phyloP scores from a whole-genome alignment of 2,329 filamentous ascomycete species.

The Didymella segeticola region DNA sequence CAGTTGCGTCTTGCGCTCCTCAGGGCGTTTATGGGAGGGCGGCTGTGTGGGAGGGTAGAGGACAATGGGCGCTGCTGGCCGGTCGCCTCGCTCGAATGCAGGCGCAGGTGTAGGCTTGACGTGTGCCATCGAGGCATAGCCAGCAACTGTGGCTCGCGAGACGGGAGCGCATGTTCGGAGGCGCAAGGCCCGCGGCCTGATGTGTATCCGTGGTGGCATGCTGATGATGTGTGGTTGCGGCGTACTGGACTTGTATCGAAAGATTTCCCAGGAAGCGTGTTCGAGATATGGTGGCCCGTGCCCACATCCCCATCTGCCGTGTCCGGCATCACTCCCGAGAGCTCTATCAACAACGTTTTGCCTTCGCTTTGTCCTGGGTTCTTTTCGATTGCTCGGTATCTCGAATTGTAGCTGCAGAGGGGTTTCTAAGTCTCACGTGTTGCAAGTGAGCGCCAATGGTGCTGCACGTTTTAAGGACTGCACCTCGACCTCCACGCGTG shows the following conservation, averaged over 20 bases:
- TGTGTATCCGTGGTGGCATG: constrained; percentile 50
- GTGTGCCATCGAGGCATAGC: constrained; percentile 60
- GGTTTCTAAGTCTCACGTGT: neutral
- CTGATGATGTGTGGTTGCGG: constrained; percentile 33
- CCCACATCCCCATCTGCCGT: constrained; percentile 15
- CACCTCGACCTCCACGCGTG: constrained; percentile 23
- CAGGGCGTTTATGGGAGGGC: constrained; percentile 83
- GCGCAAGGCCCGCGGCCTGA: constrained; percentile 41
- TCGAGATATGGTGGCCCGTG: constrained; percentile 32
- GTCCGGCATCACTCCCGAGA: constrained; percentile 17
- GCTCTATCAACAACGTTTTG: constrained; percentile 14
- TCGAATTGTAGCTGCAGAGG: neutral
- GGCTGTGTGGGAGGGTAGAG: constrained; percentile 74
- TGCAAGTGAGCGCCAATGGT: constrained; percentile 31
- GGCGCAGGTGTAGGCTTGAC: constrained; percentile 61
- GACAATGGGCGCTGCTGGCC: constrained; percentile 54
- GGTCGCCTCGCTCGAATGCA: constrained; percentile 58
- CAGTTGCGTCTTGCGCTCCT: constrained; percentile 89
- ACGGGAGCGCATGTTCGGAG: constrained; percentile 37
- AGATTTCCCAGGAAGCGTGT: constrained; percentile 36
- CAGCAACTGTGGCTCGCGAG: constrained; percentile 41
- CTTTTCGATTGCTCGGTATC: neutral
- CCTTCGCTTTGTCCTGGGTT: too few relatives aligned
- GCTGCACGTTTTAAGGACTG: constrained; percentile 31
- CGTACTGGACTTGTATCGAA: constrained; percentile 30